phyloP scores from a whole-genome alignment of 2,329 filamentous ascomycete species.

The Trichoderma guizhouense region DNA sequence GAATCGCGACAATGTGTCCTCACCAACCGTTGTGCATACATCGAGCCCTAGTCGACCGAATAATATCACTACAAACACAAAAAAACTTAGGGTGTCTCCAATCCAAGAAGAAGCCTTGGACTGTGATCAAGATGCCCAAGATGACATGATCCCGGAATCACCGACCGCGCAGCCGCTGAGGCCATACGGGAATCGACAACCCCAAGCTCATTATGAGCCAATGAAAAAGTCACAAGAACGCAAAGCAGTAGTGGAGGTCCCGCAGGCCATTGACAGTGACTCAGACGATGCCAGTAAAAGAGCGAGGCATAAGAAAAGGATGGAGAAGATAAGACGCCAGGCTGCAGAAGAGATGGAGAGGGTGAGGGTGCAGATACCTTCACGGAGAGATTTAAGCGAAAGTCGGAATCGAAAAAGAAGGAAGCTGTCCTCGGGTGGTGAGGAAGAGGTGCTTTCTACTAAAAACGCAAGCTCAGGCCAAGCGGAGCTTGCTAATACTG shows the following conservation, averaged over 20 bases:
- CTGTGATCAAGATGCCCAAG: constrained; percentile 25
- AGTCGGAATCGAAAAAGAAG: constrained; percentile 29
- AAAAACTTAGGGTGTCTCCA: constrained; percentile 23
- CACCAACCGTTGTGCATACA: constrained; percentile 39
- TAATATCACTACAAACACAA: constrained; percentile 31
- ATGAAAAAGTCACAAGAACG: constrained; percentile 47
- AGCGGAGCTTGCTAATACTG: neutral
- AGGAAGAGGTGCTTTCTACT: neutral
- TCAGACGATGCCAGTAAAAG: constrained; percentile 34
- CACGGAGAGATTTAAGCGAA: constrained; percentile 24
- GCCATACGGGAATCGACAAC: constrained; percentile 28
- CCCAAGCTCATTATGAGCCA: constrained; percentile 43
- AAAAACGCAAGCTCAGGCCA: neutral
- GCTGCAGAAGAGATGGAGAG: constrained; percentile 40
- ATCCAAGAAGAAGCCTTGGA: constrained; percentile 28
- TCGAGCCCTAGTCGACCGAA: constrained; percentile 41
- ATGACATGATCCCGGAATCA: constrained; percentile 37
- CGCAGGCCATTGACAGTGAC: constrained; percentile 33
- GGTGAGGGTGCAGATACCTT: constrained; percentile 36
- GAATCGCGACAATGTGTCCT: constrained; percentile 45
- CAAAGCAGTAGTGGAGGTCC: constrained; percentile 27
- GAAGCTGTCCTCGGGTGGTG: constrained; percentile 14
- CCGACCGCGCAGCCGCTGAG: constrained; percentile 29
- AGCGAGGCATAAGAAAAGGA: constrained; percentile 36
- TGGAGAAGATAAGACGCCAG: constrained; percentile 37